Percentiles rank a stretch among this genome's conserved stretches.
Evolutionary conservation across 345 rosid species (phyloP).

Genomic region (Eutrema heterophyllum): DNA sequence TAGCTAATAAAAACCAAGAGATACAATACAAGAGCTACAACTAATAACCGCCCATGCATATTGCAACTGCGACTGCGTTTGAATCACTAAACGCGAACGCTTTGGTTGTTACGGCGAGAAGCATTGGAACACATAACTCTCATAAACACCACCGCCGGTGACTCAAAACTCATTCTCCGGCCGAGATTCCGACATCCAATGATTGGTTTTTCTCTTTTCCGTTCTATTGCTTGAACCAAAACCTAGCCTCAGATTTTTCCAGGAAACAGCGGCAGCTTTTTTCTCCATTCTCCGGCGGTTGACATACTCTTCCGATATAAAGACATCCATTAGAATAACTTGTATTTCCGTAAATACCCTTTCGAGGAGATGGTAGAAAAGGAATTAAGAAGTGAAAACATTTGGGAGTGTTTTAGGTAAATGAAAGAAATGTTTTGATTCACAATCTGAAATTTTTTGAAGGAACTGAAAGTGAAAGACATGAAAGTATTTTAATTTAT

Average conservation of each 20-base stretch:
- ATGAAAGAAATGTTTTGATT: neutral
- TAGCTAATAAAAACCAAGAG: neutral
- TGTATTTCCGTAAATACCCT: neutral
- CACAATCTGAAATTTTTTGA: neutral
- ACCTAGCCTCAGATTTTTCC: neutral
- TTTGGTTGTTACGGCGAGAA: slow-evolving; percentile 17
- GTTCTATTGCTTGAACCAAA: neutral
- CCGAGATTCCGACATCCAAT: neutral
- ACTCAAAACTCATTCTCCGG: slow-evolving; percentile 20
- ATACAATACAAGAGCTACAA: neutral
- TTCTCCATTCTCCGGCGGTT: slow-evolving; percentile 49
- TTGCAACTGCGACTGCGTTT: neutral
- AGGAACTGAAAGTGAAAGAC: neutral
- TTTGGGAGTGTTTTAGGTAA: neutral
- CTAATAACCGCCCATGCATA: neutral
- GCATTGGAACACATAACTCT: slow-evolving; percentile 26
- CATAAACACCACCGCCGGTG: neutral
- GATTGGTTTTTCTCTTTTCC: neutral
- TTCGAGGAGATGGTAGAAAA: neutral
- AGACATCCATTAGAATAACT: slow-evolving; percentile 43
- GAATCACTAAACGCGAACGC: neutral
- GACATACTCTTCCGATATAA: slow-evolving; percentile 67
- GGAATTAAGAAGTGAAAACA: neutral
- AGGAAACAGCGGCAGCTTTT: slow-evolving; percentile 32
- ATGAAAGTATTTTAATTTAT: neutral